Evolutionary conservation across 2,329 filamentous ascomycete genomes (phyloP).

Genomic region (Aspergillus sp.): DNA sequence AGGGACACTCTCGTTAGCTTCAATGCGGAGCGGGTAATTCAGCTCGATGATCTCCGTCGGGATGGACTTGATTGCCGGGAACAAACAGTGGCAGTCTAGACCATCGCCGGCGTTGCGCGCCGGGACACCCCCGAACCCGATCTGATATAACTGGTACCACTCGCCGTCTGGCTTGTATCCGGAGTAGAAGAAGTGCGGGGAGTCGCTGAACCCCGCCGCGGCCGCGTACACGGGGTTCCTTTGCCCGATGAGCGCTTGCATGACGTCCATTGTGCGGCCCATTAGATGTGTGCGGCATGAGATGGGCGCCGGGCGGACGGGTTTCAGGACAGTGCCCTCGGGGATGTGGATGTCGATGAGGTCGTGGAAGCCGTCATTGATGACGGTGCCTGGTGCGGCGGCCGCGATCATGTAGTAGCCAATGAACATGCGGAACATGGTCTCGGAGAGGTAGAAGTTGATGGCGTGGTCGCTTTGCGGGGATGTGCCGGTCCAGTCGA

Average conservation of each 20-base stretch:
- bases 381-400: slow-evolving; percentile 49
- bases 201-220: slow-evolving; percentile 53
- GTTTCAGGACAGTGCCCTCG: slow-evolving; percentile 46
- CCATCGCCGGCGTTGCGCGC: slow-evolving; percentile 50
- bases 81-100: slow-evolving; percentile 52
- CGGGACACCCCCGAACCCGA: slow-evolving; percentile 52
- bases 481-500: slow-evolving; percentile 52
- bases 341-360: slow-evolving; percentile 50
- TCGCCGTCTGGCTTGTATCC: slow-evolving; percentile 51
- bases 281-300: slow-evolving; percentile 51
- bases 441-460: slow-evolving; percentile 51
- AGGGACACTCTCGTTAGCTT: slow-evolving; percentile 49
- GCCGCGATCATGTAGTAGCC: slow-evolving; percentile 50
- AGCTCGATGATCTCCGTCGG: slow-evolving; percentile 51
- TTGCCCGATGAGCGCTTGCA: slow-evolving; percentile 52
- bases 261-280: slow-evolving; percentile 50
- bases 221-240: slow-evolving; percentile 48
- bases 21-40: slow-evolving; percentile 50
- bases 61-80: slow-evolving; percentile 53
- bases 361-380: slow-evolving; percentile 55
- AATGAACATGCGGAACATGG: slow-evolving; percentile 55
- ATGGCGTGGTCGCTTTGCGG: slow-evolving; percentile 49
- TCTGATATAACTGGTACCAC: slow-evolving; percentile 53
- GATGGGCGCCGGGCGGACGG: slow-evolving; percentile 49
- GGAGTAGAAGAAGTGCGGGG: slow-evolving; percentile 52